Conservation (phyloP, 306 rosid genomes). For the Prunus mira region DNA sequence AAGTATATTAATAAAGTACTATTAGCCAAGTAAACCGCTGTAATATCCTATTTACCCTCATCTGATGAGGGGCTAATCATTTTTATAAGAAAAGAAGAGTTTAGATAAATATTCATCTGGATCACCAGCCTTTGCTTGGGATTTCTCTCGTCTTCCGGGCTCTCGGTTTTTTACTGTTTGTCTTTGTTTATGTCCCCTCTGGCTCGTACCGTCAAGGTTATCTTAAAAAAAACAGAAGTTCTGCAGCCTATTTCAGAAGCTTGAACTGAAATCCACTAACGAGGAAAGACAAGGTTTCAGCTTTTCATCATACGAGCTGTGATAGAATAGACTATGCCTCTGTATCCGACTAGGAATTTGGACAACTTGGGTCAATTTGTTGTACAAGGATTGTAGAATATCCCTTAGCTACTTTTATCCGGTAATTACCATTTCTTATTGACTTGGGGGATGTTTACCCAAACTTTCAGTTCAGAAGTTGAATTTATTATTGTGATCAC, state of each 20-base stretch:
- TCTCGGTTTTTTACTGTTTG: no score
- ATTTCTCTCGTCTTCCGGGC: no score
- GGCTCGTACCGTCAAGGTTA: no score
- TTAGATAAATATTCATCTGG: no score
- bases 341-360: background rate
- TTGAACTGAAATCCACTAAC: constrained; percentile 81
- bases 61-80: no score
- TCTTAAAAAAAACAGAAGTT: no score
- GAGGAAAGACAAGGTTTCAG: constrained; percentile 87
- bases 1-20: no score
- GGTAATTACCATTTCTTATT: background rate
- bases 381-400: constrained; percentile 8
- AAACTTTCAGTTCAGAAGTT: background rate
- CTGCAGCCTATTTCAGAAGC: background rate
- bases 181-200: no score
- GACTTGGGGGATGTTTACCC: background rate
- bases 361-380: background rate
- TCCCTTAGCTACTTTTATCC: background rate
- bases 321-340: constrained; percentile 22
- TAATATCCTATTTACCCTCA: no score
- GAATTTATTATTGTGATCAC: background rate
- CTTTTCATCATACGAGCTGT: constrained; percentile 80
- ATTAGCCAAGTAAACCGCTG: no score
- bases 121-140: no score
- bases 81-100: no score